These are phyloP conservation scores for Starmerella roubikii DNA, from an alignment of 805 yeast species.

Conservation along the genomic window DNA sequence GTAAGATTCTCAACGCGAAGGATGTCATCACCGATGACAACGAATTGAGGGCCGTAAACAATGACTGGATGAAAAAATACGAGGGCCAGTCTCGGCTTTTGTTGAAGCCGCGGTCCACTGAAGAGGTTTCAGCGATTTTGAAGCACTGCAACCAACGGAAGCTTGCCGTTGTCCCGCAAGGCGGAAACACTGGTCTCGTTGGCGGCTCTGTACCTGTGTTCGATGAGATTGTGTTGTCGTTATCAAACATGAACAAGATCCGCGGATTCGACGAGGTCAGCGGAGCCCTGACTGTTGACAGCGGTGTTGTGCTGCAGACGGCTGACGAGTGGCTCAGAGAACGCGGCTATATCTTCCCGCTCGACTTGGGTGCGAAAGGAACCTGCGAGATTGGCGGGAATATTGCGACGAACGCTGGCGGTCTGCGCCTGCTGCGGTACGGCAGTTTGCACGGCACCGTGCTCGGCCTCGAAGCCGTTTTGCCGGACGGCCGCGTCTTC, in stretches of 20 bases:
- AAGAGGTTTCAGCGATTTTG: conserved; percentile 61
- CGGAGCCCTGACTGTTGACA: conserved; percentile 77
- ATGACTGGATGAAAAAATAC: conserved; percentile 90
- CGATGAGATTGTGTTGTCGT: conserved; percentile 69
- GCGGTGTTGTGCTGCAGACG: conserved; percentile 74
- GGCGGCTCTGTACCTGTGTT: conserved; percentile 90
- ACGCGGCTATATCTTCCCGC: conserved; percentile 79
- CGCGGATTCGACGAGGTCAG: conserved; percentile 67
- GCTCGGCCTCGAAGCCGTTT: conserved; percentile 76
- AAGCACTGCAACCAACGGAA: conserved; percentile 65
- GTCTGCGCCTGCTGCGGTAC: conserved; percentile 69
- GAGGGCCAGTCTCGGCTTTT: conserved; percentile 69
- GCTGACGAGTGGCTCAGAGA: conserved; percentile 71
- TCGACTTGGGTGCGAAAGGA: conserved; percentile 91
- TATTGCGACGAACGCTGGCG: conserved; percentile 96
- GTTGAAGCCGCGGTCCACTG: conserved; percentile 65
- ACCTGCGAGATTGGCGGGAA: conserved; percentile 92
- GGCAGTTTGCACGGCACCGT: conserved; percentile 89
- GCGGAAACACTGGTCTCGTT: conserved; percentile 91
- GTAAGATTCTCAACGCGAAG: conserved; percentile 33
- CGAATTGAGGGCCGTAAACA: conserved; percentile 60
- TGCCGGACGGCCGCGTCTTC: conserved; percentile 72
- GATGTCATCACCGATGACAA: conserved; percentile 38
- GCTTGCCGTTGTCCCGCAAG: conserved; percentile 86
- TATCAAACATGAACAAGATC: conserved; percentile 57